These are phyloP conservation scores for Lathyrus aphaca DNA, from an alignment of 306 rosid species.

Conservation along the genomic window DNA sequence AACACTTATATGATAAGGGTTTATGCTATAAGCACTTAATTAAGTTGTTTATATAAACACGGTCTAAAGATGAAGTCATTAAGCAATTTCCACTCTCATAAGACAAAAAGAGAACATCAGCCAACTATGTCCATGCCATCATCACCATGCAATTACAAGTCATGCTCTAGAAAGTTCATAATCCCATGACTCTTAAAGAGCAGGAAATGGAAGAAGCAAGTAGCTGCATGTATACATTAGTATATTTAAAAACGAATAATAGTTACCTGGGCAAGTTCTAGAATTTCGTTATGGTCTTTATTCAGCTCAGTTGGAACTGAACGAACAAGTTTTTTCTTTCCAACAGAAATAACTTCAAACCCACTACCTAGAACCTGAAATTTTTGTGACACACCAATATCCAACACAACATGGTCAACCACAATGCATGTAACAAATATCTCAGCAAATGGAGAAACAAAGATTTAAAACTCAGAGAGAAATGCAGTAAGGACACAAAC, in stretches of 20 bases:
- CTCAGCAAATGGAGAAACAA: slow-evolving; percentile 13
- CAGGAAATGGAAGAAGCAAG: slow-evolving; percentile 1
- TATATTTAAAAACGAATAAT: slow-evolving; percentile 3
- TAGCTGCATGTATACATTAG: not conserved
- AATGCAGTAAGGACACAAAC: slow-evolving; percentile 3
- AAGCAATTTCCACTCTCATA: not conserved
- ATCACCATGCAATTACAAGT: slow-evolving; percentile 2
- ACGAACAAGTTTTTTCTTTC: slow-evolving; percentile 91
- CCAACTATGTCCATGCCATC: not conserved
- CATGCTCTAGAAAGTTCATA: slow-evolving; percentile 11
- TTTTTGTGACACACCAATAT: slow-evolving; percentile 31
- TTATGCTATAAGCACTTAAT: no score
- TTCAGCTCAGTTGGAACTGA: slow-evolving; percentile 98
- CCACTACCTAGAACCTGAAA: slow-evolving; percentile 90
- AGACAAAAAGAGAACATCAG: not conserved
- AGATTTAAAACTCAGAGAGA: not conserved
- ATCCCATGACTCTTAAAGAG: not conserved
- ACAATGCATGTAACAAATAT: slow-evolving; percentile 27
- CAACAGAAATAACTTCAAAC: slow-evolving; percentile 92
- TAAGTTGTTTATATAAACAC: no score
- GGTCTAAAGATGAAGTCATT: slow-evolving; percentile 5
- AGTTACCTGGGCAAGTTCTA: slow-evolving; percentile 96
- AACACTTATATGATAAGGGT: no score
- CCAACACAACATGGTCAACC: slow-evolving; percentile 21
- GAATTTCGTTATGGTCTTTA: slow-evolving; percentile 94